Evolutionary conservation across 805 yeast species (phyloP), one percentile per base, ranked within the genome.

Genomic region (Candida incommunis): DNA sequence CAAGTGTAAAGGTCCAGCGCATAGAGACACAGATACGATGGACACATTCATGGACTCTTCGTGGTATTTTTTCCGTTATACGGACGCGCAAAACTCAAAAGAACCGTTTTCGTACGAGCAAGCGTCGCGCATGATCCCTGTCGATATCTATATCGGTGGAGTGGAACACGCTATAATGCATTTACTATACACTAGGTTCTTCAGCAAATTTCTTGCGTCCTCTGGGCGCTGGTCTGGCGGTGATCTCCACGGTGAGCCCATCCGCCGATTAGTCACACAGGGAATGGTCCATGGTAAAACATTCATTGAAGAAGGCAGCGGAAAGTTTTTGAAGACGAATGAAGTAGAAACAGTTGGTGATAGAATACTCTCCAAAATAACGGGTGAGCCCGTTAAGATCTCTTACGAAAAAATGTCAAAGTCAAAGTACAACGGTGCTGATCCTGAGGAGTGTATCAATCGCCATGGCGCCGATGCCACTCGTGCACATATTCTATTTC

Each of bases 221-320:
- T 69, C 70, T 26, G 87, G 86, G 1, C 55, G 71, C 50, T 86
- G 94, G 88, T 67, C 72, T 44, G 86, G 86, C 4, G 60, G 68
- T 2, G 58, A 60, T 2, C 51, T 66, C 42, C 64, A 64, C 2
- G 86, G 84, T 22, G 98, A 92, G 57, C 98, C 98, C 1, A 77
- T 92, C 56, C 72, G 67, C 46, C 74, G 73, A 48, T 68, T 92
- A 27, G 79, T 90, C 1, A 88, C 96, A 1, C 97, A 90, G 61
- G 98, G 98, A 16, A 92, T 92, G 98, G 98, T 92, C 2, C 96
- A 90, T 49, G 97, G 96, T 2, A 78, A 75, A 56, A 92, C 98
- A 0, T 83, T 60, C 53, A 66, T 69, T 4, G 80, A 88, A 51
- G 92, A 95, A 2, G 62, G 60, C 0, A 80, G 72, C 24, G 92